Percentiles rank a stretch among this genome's conserved stretches.
Conservation (phyloP, 352 stramenopile species). For the Pythium guiyangense region DNA sequence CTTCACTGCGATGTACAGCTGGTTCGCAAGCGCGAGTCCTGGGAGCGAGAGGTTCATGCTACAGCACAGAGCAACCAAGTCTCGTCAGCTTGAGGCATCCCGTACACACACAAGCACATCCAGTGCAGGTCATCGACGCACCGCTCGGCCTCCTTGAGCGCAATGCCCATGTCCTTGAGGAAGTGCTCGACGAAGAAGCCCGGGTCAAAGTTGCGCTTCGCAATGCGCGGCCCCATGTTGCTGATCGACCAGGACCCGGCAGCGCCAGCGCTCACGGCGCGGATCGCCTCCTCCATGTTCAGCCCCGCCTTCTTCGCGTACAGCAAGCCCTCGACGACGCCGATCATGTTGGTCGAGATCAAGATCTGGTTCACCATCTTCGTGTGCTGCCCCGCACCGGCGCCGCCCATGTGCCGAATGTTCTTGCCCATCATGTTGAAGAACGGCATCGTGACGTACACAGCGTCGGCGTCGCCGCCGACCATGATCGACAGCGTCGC, state of each 20-base stretch:
- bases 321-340: slow-evolving; percentile 83
- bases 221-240: slow-evolving; percentile 87
- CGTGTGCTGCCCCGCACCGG: slow-evolving; percentile 84
- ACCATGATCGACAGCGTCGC: slow-evolving; percentile 90
- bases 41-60: slow-evolving; percentile 86
- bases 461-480: slow-evolving; percentile 76
- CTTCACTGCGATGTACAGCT: slow-evolving; percentile 85
- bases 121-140: too few relatives aligned
- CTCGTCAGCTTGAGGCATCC: neutral
- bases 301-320: slow-evolving; percentile 87
- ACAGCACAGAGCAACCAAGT: neutral
- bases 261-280: slow-evolving; percentile 75
- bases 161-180: slow-evolving; percentile 89
- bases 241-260: slow-evolving; percentile 88
- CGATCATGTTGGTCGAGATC: slow-evolving; percentile 88
- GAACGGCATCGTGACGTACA: slow-evolving; percentile 81
- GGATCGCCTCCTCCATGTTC: slow-evolving; percentile 86
- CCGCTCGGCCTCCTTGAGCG: slow-evolving; percentile 78
- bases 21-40: slow-evolving; percentile 78
- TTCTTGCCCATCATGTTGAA: slow-evolving; percentile 89
- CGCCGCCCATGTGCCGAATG: slow-evolving; percentile 82
- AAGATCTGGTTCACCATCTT: slow-evolving; percentile 93
- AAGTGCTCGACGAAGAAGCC: slow-evolving; percentile 91
- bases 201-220: slow-evolving; percentile 85
- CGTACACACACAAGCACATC: too few relatives aligned